Evolutionary conservation across 2,329 filamentous ascomycete species (phyloP), one percentile per base, ranked within the genome.

Genomic region (Ophiostoma perfectum): DNA sequence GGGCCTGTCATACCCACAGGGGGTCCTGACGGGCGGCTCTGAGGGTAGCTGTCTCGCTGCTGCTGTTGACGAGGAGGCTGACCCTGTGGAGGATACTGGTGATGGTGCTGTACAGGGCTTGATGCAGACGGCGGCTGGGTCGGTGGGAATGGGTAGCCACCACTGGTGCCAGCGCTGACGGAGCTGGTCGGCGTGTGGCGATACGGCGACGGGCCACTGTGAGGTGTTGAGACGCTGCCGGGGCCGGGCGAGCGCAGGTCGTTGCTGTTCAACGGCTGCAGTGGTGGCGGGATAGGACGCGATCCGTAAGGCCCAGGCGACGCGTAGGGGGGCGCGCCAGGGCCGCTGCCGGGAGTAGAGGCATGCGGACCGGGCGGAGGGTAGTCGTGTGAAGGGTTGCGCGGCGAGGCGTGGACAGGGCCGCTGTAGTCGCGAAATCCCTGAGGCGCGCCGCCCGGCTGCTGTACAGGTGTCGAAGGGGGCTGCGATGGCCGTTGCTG

Each of bases 241-340:
- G 84, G 84, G 14, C 80, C 79, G 18, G 84, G 84, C 14, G 84
- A 86, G 69, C 84, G 81, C 70, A 78, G 72, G 73, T 86, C 83
- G 73, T 80, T 76, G 68, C 77, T 81, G 58, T 76, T 75, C 4
- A 81, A 72, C 18, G 81, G 78, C 71, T 85, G 83, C 47, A 84
- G 77, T 36, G 82, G 78, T 66, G 80, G 81, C 70, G 77, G 81
- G 70, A 77, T 78, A 70, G 76, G 77, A 66, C 77, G 81, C 72
- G 73, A 76, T 67, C 78, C 78, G 74, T 84, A 85, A 9, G 80
- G 78, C 27, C 77, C 67, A 0, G 14, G 76, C 66, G 49, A 64
- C 66, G 75, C 67, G 72, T 70, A 74, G 12, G 80, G 77, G 52
- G 75, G 75, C 41, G 77, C 78, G 70, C 80, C 82, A 45, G 76